These are phyloP conservation scores for Candida anglica DNA, from an alignment of 805 yeast species.

Conservation along the genomic window DNA sequence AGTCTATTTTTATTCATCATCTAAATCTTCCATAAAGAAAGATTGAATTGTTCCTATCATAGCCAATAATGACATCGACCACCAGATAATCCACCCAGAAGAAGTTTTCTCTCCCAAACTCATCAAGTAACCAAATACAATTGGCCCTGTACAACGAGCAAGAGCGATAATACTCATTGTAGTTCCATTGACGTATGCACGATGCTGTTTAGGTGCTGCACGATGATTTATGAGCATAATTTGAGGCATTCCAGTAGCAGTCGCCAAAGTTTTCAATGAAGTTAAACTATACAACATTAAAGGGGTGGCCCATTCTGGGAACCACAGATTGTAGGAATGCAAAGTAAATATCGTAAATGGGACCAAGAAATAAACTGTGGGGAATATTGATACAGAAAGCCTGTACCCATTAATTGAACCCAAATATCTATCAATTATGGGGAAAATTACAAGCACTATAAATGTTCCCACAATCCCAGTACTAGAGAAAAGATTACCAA, in stretches of 20 bases:
- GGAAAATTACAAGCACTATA: slow-evolving; percentile 26
- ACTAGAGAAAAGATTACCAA: slow-evolving; percentile 31
- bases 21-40: slow-evolving; percentile 21
- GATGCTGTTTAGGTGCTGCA: slow-evolving; percentile 28
- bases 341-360: slow-evolving; percentile 31
- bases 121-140: slow-evolving; percentile 31
- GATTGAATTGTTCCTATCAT: slow-evolving; percentile 25
- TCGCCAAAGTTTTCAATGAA: slow-evolving; percentile 27
- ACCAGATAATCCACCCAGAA: slow-evolving; percentile 31
- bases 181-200: slow-evolving; percentile 32
- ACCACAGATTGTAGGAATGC: slow-evolving; percentile 16
- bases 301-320: slow-evolving; percentile 29
- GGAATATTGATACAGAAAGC: slow-evolving; percentile 27
- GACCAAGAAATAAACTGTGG: slow-evolving; percentile 24
- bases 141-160: slow-evolving; percentile 30
- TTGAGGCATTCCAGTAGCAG: slow-evolving; percentile 34
- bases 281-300: slow-evolving; percentile 24
- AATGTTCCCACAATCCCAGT: slow-evolving; percentile 35
- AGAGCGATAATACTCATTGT: slow-evolving; percentile 31
- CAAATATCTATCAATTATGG: slow-evolving; percentile 27
- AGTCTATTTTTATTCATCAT: slow-evolving; percentile 17
- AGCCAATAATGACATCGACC: slow-evolving; percentile 27
- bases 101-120: slow-evolving; percentile 21
- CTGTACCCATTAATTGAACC: slow-evolving; percentile 29
- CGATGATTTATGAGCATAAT: slow-evolving; percentile 30